Conservation (phyloP, 2,329 filamentous ascomycete genomes). For the Neonectria coccinea region DNA sequence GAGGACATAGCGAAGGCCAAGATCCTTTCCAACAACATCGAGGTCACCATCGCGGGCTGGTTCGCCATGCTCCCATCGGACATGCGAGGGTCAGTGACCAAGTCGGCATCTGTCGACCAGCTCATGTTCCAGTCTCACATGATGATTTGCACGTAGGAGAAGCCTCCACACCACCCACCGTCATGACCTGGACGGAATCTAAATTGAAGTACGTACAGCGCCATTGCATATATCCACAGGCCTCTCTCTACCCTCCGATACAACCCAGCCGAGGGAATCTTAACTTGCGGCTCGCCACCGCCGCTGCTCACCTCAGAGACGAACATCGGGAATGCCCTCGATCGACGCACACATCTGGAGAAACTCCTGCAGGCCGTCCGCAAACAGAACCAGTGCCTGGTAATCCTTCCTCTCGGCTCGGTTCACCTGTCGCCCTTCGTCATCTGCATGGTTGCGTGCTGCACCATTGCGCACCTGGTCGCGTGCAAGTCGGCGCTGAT, state of each 20-base stretch:
- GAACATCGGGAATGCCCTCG: not conserved
- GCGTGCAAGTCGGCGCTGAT: not conserved
- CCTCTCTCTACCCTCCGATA: slow-evolving; percentile 8
- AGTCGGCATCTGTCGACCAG: slow-evolving; percentile 12
- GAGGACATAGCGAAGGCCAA: slow-evolving; percentile 5
- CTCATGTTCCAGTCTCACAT: slow-evolving; percentile 25
- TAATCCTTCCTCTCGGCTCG: not conserved
- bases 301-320: not conserved
- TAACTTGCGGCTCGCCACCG: not conserved
- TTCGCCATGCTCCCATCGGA: slow-evolving; percentile 12
- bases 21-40: slow-evolving; percentile 13
- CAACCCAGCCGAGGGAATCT: slow-evolving; percentile 7
- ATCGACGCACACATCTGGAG: slow-evolving; percentile 1
- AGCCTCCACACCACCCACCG: not conserved
- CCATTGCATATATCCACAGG: slow-evolving; percentile 1
- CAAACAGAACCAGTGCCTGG: slow-evolving; percentile 8
- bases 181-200: too few species aligned
- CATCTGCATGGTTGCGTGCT: slow-evolving; percentile 9
- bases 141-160: slow-evolving; percentile 22
- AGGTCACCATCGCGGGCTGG: slow-evolving; percentile 15
- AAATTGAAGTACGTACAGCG: too few species aligned
- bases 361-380: slow-evolving; percentile 4
- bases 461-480: slow-evolving; percentile 3
- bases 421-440: slow-evolving; percentile 1
- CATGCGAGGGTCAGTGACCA: slow-evolving; percentile 7